phyloP scores from a whole-genome alignment of 129 eudicot genomes.

The Helianthus annuus region HanXRQr2.0-SUNRISE NC_035439.2:9379329-9379828 shows the following conservation, averaged over 20 bases:
- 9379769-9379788: conserved; percentile 96
- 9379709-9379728: neutral
- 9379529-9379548: neutral
- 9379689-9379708: too few relatives aligned
- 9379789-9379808: too few relatives aligned
- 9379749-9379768: conserved; percentile 90
- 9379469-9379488: neutral
- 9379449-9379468: neutral
- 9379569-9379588: neutral
- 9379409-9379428: neutral
- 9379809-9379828: too few relatives aligned
- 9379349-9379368: conserved; percentile 32
- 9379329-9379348: conserved; percentile 88
- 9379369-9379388: too few relatives aligned
- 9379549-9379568: neutral
- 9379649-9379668: neutral
- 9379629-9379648: neutral
- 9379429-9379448: neutral
- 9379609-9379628: neutral
- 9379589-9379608: conserved; percentile 6
- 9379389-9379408: conserved; percentile 1
- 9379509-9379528: neutral
- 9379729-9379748: conserved; percentile 79
- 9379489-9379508: neutral
- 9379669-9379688: neutral